Base-by-base conservation (phyloP, 2,329 filamentous ascomycete species). In the Aphanocladium album region DNA sequence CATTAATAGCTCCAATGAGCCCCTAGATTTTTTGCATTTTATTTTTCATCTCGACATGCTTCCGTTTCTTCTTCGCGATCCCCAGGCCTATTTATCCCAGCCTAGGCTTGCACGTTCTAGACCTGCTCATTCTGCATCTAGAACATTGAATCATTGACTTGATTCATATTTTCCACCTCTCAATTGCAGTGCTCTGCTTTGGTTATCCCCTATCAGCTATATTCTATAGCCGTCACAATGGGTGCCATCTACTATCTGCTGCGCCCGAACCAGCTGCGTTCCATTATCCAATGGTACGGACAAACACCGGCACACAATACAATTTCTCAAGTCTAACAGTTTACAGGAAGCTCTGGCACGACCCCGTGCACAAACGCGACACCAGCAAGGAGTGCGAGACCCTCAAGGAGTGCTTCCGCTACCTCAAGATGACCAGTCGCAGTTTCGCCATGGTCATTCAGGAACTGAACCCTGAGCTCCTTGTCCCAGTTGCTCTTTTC, bases 361-460 rank as follows among this genome's bases (percentile, higher is more conserved):
- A 96, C 65, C 89, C 95, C 14, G 91, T 96, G 21, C 91, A 98
- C 79, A 84, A 83, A 72, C 90, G 93, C 71, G 84, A 96, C 70
- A 82, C 85, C 65, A 80, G 81, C 63, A 90, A 90, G 67, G 95
- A 98, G 76, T 81, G 86, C 30, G 79, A 82, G 58, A 88, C 88
- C 17, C 83, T 96, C 63, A 84, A 85, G 74, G 82, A 86, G 80
- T 98, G 95, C 80, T 98, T 96, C 79, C 79, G 89, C 65, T 91
- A 89, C 74, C 85, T 99, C 66, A 82, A 93, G 69, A 67, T 89
- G 79, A 99, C 95, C 57, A 97, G 93, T 73, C 90, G 95, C 62
- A 97, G 92, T 74, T 99, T 99, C 75, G 82, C 89, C 57, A 83
- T 91, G 51, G 95, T 99, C 72, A 99, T 99, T 65, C 87, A 96